Evolutionary conservation across 306 rosid genomes (phyloP).

Genomic region (Alnus rubra): DNA sequence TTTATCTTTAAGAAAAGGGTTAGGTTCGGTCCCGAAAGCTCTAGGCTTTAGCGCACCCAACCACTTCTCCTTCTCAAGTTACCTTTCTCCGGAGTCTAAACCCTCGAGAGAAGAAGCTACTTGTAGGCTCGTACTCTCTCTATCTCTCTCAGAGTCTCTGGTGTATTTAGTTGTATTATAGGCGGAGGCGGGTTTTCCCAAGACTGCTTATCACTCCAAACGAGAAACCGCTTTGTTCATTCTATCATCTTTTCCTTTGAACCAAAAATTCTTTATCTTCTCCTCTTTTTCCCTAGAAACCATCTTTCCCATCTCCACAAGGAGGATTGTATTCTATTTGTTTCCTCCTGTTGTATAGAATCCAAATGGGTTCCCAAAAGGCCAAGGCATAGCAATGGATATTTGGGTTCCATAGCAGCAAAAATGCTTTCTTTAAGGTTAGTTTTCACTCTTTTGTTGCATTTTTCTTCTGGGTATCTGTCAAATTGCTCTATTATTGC

Average conservation of each 20-base stretch:
- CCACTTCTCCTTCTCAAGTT: neutral
- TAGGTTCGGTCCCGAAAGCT: neutral
- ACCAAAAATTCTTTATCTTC: neutral
- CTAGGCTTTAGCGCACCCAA: neutral
- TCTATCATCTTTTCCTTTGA: neutral
- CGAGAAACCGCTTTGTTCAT: conserved; percentile 6
- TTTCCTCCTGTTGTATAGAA: neutral
- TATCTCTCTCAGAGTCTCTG: neutral
- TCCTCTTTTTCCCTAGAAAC: neutral
- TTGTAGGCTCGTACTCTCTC: neutral
- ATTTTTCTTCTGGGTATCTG: conserved; percentile 28
- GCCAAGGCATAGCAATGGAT: conserved; percentile 29
- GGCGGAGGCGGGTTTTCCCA: conserved; percentile 24
- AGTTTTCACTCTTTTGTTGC: conserved; percentile 26
- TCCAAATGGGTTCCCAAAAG: conserved; percentile 20
- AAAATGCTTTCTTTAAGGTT: conserved; percentile 81
- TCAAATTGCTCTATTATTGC: neutral
- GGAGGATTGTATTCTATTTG: neutral
- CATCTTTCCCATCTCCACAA: neutral
- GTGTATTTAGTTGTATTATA: neutral
- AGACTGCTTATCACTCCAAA: conserved; percentile 12
- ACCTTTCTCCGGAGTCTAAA: neutral
- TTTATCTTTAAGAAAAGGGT: neutral
- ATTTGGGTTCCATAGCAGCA: conserved; percentile 34
- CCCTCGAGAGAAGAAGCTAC: conserved; percentile 17